These are phyloP conservation scores for Diospyros lotus DNA, from an alignment of 148 eudicot genomes.

Conservation along the genomic window DNA sequence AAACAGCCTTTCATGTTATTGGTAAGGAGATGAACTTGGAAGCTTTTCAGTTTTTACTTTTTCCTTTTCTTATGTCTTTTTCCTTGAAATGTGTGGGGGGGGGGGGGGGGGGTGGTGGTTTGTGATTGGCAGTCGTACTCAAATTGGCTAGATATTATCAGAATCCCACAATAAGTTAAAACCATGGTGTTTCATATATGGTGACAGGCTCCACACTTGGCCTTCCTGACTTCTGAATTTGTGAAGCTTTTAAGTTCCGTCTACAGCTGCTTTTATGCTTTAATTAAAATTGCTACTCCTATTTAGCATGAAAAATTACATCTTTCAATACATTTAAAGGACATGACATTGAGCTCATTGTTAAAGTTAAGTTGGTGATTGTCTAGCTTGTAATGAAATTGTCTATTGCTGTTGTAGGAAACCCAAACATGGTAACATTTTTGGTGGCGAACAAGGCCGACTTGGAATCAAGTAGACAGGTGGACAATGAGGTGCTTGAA, in stretches of 20 bases:
- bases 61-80: no score
- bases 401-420: conserved; percentile 9
- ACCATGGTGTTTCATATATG: not conserved
- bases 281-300: not conserved
- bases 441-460: conserved; percentile 27
- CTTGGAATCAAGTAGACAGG: conserved; percentile 23
- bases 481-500: conserved; percentile 18
- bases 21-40: no score
- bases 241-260: not conserved
- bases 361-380: not conserved
- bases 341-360: not conserved
- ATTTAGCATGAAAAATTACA: not conserved
- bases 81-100: no score
- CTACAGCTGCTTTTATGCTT: not conserved
- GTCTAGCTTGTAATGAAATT: not conserved
- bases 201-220: not conserved
- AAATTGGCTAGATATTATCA: not conserved
- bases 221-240: not conserved
- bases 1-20: no score
- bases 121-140: not conserved
- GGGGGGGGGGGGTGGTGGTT: not conserved
- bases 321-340: not conserved
- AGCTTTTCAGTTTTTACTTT: no score
- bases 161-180: not conserved
- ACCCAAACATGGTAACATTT: conserved; percentile 16